Conservation (phyloP, 192 early-diverging fungal species). For the Endogone sp. region DNA sequence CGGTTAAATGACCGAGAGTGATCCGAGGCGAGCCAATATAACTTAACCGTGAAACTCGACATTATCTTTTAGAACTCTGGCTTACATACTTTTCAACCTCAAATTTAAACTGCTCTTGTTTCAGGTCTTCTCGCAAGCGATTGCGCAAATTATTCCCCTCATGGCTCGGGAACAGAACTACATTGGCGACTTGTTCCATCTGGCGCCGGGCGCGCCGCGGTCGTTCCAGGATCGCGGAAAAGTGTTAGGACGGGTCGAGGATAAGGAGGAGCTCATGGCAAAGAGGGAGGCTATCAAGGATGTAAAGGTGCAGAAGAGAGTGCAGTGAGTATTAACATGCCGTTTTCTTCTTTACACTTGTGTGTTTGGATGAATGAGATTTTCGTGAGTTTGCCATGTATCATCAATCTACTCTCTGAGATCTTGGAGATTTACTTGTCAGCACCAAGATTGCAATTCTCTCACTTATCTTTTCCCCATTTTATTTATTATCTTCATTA, state of each 20-base stretch:
- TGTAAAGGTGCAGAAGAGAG: conserved; percentile 60
- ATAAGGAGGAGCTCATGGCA: conserved; percentile 39
- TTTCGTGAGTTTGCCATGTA: too few relatives aligned
- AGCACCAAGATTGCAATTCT: not conserved
- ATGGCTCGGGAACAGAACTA: conserved; percentile 91
- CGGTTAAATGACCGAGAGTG: too few relatives aligned
- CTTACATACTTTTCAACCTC: not conserved
- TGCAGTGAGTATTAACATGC: conserved; percentile 47
- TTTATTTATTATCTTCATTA: too few relatives aligned
- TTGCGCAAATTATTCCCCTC: conserved; percentile 55
- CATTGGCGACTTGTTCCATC: conserved; percentile 80
- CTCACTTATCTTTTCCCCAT: conserved; percentile 4
- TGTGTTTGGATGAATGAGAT: too few relatives aligned
- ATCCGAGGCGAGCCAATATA: too few relatives aligned
- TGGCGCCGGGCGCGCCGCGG: conserved; percentile 43
- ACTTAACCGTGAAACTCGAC: too few relatives aligned
- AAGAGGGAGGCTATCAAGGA: conserved; percentile 60
- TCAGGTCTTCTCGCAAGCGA: conserved; percentile 57
- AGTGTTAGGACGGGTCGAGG: conserved; percentile 19
- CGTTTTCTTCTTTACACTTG: too few relatives aligned
- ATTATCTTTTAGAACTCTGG: too few relatives aligned
- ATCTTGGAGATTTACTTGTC: too few relatives aligned
- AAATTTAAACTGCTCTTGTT: not conserved
- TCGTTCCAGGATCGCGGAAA: conserved; percentile 41
- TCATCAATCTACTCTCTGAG: too few relatives aligned